phyloP scores from a whole-genome alignment of 768 basidiomycete species.

The Gautieria morchelliformis region DNA sequence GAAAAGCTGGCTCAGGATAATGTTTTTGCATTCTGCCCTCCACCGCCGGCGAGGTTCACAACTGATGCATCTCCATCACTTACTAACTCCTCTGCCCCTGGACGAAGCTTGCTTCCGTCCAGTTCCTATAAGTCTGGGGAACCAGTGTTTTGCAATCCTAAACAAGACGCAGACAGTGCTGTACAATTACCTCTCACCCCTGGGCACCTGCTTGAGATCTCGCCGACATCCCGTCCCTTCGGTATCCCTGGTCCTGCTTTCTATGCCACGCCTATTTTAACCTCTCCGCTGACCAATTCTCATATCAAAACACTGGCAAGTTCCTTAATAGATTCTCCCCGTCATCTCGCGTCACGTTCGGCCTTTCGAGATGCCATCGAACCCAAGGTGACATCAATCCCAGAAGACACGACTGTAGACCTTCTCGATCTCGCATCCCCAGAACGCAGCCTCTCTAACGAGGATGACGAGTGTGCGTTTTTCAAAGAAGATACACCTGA shows the following conservation, averaged over 20 bases:
- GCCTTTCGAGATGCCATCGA: background rate
- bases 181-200: background rate
- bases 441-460: no score
- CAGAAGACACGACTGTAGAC: no score
- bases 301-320: background rate
- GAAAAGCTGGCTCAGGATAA: background rate
- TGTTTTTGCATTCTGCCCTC: background rate
- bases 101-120: background rate
- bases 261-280: background rate
- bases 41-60: background rate
- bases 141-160: background rate
- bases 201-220: background rate
- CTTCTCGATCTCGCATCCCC: no score
- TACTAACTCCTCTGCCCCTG: background rate
- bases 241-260: background rate
- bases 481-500: no score
- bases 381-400: background rate
- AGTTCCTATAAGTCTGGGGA: background rate
- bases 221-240: background rate
- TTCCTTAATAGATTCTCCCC: background rate
- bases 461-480: no score
- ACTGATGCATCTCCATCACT: background rate
- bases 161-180: background rate
- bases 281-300: background rate
- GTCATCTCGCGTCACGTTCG: background rate